phyloP scores from a whole-genome alignment of 306 rosid genomes.

The Urtica urens region DNA sequence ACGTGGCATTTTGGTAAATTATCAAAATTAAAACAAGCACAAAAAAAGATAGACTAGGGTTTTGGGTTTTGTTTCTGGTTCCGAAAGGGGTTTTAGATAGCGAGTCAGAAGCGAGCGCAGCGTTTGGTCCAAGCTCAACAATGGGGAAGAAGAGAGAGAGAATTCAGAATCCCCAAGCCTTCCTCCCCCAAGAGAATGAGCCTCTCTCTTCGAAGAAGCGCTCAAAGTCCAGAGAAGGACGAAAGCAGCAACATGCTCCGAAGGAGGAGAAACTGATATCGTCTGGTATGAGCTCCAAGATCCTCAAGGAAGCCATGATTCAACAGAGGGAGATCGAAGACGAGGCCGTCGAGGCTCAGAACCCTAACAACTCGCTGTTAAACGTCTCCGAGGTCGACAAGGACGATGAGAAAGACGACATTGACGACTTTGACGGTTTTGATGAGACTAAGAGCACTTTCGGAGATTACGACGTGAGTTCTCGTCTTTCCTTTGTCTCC shows the following conservation, averaged over 20 bases:
- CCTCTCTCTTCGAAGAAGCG: conserved; percentile 35
- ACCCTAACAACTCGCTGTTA: conserved; percentile 19
- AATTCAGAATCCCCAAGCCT: conserved; percentile 65
- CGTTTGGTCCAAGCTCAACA: not conserved
- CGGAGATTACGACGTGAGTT: conserved; percentile 34
- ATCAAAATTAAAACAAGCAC: too few relatives aligned
- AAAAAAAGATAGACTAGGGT: too few relatives aligned
- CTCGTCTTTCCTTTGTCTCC: not conserved
- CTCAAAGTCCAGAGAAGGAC: conserved; percentile 28
- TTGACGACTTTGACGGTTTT: conserved; percentile 56
- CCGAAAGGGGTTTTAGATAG: not conserved
- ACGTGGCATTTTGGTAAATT: too few relatives aligned
- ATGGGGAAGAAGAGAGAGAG: conserved; percentile 79
- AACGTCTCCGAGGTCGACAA: conserved; percentile 13
- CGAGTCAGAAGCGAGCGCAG: too few relatives aligned
- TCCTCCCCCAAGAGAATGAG: conserved; percentile 36
- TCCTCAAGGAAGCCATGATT: conserved; percentile 59
- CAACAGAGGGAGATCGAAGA: conserved; percentile 60
- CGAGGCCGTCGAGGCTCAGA: conserved; percentile 22
- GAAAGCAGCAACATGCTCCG: conserved; percentile 60
- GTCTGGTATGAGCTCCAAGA: conserved; percentile 57
- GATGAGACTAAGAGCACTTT: conserved; percentile 43
- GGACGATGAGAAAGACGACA: conserved; percentile 28
- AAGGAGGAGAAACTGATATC: conserved; percentile 41
- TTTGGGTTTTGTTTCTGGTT: conserved; percentile 10